A percentile compares a stretch with the other conserved stretches of the same genome.
Conservation (phyloP, 352 stramenopile species). For the Phytophthora capsici region DNA sequence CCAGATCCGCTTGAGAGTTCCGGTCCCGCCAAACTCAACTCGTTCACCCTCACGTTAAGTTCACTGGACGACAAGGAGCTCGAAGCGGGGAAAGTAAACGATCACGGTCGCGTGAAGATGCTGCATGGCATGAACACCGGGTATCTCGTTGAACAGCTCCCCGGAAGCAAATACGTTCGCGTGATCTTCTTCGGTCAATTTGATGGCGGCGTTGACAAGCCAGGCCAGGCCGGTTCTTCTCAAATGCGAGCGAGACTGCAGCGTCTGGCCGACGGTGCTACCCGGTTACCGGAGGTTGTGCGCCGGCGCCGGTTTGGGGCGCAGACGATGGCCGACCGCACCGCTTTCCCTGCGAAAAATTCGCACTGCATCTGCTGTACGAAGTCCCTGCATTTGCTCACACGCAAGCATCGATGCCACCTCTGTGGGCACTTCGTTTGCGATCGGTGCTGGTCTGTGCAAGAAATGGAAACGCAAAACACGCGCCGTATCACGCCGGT, state of each 20-base stretch:
- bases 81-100: constrained; percentile 33
- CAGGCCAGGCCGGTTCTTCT: constrained; percentile 10
- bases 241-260: constrained; percentile 36
- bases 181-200: constrained; percentile 49
- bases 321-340: constrained; percentile 31
- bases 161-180: constrained; percentile 31
- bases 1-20: not conserved
- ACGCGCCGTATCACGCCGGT: constrained; percentile 30
- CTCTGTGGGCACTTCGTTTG: constrained; percentile 43
- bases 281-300: constrained; percentile 33
- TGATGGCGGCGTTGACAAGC: constrained; percentile 2
- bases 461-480: constrained; percentile 35
- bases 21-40: constrained; percentile 10
- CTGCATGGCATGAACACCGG: constrained; percentile 33
- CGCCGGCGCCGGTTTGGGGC: constrained; percentile 32
- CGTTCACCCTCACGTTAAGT: constrained; percentile 43
- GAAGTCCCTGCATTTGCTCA: constrained; percentile 34
- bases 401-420: constrained; percentile 35
- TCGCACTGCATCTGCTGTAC: constrained; percentile 42
- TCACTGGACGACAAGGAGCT: constrained; percentile 45
- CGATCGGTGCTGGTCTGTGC: constrained; percentile 34
- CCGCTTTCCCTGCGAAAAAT: constrained; percentile 29
- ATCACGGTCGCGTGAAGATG: constrained; percentile 33
- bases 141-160: constrained; percentile 42
- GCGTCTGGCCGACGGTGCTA: constrained; percentile 39